Base-by-base conservation (phyloP, 179 eudicot species). In the Amaranthus tricolor region DNA sequence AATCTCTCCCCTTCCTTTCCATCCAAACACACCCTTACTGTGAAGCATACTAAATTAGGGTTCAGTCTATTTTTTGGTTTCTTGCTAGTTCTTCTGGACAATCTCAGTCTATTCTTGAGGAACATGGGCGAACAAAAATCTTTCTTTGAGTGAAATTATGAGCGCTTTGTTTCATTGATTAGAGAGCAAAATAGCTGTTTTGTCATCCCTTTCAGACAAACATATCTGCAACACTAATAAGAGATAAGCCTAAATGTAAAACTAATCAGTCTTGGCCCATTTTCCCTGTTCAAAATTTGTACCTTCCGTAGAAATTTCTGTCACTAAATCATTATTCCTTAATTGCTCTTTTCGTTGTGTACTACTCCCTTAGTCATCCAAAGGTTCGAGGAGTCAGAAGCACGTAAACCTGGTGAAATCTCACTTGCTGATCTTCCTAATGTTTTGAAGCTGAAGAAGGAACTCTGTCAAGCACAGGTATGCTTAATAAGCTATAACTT, bases 381-480 rank as follows among this genome's bases (percentile, higher is more conserved):
- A 69, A 91, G 58, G 73, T 93, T 88, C 73, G 96, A 95, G 82
- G 96, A 91, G 77, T 76, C 80, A 6, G 88, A 88, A 82, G 86
- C 87, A 31, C 86, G 92, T 44, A 80, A 66, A 52, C 89, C 88
- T 61, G 90, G 94, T 66, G 92, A 89, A 60, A 86, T 86, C 78
- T 91, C 90, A 44, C 68, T 76, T 49, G 87, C 82, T 72, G 99
- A 95, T 85, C 89, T 95, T 68, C 89, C 92, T 7, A 77, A 72
- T 69, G 89, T 89, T 77, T 82, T 86, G 80, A 85, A 87, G 82
- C 72, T 85, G 82, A 91, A 90, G 82, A 93, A 87, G 80, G 89
- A 89, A 81, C 79, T 91, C 19, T 93, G 96, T 72, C 91, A 86
- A 71, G 86, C 85, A 31, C 87, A 90, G 63, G 98, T 91, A 84